Evolutionary conservation across 2,329 filamentous ascomycete species (phyloP).

Genomic region (Rachicladosporium sp.): DNA sequence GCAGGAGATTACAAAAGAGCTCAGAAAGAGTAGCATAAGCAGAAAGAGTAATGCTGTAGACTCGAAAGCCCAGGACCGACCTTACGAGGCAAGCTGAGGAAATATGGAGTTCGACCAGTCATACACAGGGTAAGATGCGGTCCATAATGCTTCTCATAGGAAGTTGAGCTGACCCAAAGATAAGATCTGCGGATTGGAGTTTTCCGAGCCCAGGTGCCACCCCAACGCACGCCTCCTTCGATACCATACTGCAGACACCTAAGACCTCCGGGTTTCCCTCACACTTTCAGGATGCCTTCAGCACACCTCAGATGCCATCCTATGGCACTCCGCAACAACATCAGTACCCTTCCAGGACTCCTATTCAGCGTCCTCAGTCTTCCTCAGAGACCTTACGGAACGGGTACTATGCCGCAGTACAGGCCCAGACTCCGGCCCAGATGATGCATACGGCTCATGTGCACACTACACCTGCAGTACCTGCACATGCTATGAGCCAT

Average conservation of each 20-base stretch:
- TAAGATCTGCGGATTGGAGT: slow-evolving; percentile 34
- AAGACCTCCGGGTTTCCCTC: slow-evolving; percentile 30
- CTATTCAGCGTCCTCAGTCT: slow-evolving; percentile 14
- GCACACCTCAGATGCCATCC: slow-evolving; percentile 34
- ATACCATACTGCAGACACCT: slow-evolving; percentile 32
- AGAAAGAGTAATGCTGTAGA: no score
- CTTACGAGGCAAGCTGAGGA: background rate
- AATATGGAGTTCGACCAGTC: slow-evolving; percentile 15
- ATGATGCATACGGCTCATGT: slow-evolving; percentile 7
- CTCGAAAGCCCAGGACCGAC: no score
- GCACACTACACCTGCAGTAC: slow-evolving; percentile 2
- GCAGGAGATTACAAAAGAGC: no score
- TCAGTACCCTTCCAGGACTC: slow-evolving; percentile 16
- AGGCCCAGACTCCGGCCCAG: slow-evolving; percentile 8
- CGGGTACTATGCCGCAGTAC: slow-evolving; percentile 16
- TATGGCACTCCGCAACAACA: slow-evolving; percentile 23
- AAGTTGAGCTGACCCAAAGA: slow-evolving; percentile 8
- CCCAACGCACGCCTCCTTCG: slow-evolving; percentile 30
- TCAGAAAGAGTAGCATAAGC: no score
- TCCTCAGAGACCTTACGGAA: slow-evolving; percentile 16
- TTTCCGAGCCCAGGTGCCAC: slow-evolving; percentile 39
- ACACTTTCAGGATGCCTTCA: slow-evolving; percentile 39
- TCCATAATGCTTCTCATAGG: slow-evolving; percentile 3
- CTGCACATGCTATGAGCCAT: slow-evolving; percentile 1
- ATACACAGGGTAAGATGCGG: slow-evolving; percentile 11